Conservation (phyloP, 1,284 basidiomycete species). For the Cryptococcus neoformans region DNA sequence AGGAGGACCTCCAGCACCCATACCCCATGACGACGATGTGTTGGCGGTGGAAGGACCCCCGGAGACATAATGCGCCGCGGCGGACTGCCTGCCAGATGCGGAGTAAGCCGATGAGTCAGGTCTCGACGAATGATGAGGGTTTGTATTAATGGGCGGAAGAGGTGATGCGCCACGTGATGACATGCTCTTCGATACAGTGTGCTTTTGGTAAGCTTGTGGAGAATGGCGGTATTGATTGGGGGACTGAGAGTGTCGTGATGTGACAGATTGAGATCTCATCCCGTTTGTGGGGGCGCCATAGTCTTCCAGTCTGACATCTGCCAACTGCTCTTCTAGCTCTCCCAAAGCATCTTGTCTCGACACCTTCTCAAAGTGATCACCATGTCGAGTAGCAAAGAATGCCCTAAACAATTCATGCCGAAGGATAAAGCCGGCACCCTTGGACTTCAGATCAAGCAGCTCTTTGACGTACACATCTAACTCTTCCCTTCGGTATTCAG, state of each 20-base stretch:
- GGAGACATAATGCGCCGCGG: slow-evolving; percentile 10
- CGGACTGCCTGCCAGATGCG: slow-evolving; percentile 4
- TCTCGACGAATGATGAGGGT: slow-evolving; percentile 3
- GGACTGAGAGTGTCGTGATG: slow-evolving; percentile 25
- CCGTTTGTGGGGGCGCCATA: not conserved
- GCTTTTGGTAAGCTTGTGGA: slow-evolving; percentile 6
- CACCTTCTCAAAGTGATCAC: slow-evolving; percentile 82
- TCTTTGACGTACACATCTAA: slow-evolving; percentile 84
- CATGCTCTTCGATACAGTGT: slow-evolving; percentile 5
- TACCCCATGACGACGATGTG: slow-evolving; percentile 24
- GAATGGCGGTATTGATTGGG: slow-evolving; percentile 20
- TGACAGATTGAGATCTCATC: slow-evolving; percentile 8
- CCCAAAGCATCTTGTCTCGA: slow-evolving; percentile 52
- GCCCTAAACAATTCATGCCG: slow-evolving; percentile 75
- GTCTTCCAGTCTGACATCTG: slow-evolving; percentile 24
- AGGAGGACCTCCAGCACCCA: slow-evolving; percentile 4
- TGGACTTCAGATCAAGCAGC: slow-evolving; percentile 64
- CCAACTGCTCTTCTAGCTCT: slow-evolving; percentile 58
- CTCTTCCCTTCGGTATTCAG: slow-evolving; percentile 74
- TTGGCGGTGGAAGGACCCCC: slow-evolving; percentile 16
- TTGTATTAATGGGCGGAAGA: slow-evolving; percentile 28
- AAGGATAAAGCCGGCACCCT: slow-evolving; percentile 74
- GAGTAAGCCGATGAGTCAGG: slow-evolving; percentile 16
- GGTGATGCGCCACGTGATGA: slow-evolving; percentile 26
- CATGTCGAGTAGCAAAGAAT: slow-evolving; percentile 83